Base-by-base conservation (phyloP, 2,329 filamentous ascomycete genomes). In the Penicillium hordei region DNA sequence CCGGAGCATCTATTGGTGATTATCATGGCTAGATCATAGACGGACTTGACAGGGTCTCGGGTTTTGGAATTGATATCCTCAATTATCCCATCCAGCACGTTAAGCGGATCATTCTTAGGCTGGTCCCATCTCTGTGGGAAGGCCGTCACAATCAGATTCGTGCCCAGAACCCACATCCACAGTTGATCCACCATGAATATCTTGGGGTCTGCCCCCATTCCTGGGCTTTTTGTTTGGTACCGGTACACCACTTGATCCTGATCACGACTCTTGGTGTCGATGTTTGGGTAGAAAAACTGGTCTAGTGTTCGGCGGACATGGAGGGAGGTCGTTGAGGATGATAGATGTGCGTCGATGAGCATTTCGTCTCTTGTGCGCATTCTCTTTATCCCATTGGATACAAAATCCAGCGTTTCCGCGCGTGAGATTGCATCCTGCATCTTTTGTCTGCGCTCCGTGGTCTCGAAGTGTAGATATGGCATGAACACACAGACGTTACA, bases 181-280 rank as follows among this genome's bases (percentile, higher is more conserved):
- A 89, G 74, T 63, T 89, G 86, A 67, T 89, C 86, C 0, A 89
- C 86, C 85, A 88, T 88, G 68, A 86, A 86, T 3, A 88, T 81
- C 59, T 86, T 86, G 1, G 79, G 78, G 55, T 85, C 82, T 4
- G 59, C 61, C 4, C 54, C 61, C 2, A 72, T 73, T 69, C 67
- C 72, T 9, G 69, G 66, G 7, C 67, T 67, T 42, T 76, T 75
- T 34, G 71, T 75, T 61, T 81, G 79, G 62, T 87, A 87, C 12
- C 86, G 79, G 66, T 83, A 87, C 0, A 88, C 84, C 1, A 88
- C 86, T 67, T 89, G 86, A 62, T 88, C 85, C 33, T 77, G 75
- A 61, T 89, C 86, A 36, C 86, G 81, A 9, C 75, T 78, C 43
- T 81, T 76, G 0, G 86, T 89, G 62, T 87, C 72, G 31, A 76